These are phyloP conservation scores for Nectriaceae sp. DNA, from an alignment of 2,329 filamentous ascomycete genomes.

Conservation along the genomic window DNA sequence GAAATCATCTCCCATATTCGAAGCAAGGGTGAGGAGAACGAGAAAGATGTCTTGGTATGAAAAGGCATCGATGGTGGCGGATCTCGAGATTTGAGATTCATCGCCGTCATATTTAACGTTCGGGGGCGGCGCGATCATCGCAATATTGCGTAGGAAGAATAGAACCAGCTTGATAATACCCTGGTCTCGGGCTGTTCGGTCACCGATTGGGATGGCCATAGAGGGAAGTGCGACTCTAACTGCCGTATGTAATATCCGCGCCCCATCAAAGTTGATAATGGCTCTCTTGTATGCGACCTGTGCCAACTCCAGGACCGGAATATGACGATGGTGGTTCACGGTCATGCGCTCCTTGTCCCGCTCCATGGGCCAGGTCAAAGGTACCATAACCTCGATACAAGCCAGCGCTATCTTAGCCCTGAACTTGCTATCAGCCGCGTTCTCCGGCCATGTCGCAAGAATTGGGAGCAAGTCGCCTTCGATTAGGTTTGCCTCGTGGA, in stretches of 20 bases:
- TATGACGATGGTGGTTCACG: constrained; percentile 87
- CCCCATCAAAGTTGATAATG: constrained; percentile 80
- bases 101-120: constrained; percentile 80
- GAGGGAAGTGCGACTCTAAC: constrained; percentile 82
- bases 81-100: constrained; percentile 85
- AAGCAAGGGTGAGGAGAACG: constrained; percentile 81
- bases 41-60: constrained; percentile 89
- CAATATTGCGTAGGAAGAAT: constrained; percentile 86
- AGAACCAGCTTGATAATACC: constrained; percentile 89
- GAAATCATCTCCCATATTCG: constrained; percentile 93
- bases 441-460: constrained; percentile 77
- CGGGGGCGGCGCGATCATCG: constrained; percentile 76
- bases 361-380: constrained; percentile 92
- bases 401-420: constrained; percentile 80
- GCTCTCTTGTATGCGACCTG: constrained; percentile 89
- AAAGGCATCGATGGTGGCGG: constrained; percentile 85
- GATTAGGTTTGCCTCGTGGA: constrained; percentile 90
- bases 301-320: constrained; percentile 83
- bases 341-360: constrained; percentile 79
- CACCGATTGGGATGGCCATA: constrained; percentile 76
- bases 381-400: constrained; percentile 87
- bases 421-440: constrained; percentile 70
- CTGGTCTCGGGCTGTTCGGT: constrained; percentile 79
- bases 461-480: constrained; percentile 90
- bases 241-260: constrained; percentile 76